Evolutionary conservation across 2,329 filamentous ascomycete genomes (phyloP).

Genomic region (Drechslerella stenobrocha): DNA sequence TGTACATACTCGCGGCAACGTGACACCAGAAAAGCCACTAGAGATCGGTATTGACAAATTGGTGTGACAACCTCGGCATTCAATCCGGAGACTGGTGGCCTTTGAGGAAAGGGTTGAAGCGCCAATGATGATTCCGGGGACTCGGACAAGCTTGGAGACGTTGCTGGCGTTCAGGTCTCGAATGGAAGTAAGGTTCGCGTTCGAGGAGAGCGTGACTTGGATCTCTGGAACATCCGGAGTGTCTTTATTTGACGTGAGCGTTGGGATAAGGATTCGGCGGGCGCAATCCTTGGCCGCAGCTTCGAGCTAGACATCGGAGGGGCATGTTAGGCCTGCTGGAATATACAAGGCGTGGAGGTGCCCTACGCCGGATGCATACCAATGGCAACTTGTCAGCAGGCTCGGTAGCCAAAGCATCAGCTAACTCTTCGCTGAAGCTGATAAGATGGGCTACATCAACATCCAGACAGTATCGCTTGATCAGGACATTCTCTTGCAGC

Average conservation of each 20-base stretch:
- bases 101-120: constrained; percentile 97
- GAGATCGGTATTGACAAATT: constrained; percentile 71
- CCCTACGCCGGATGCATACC: constrained; percentile 60
- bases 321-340: neutral
- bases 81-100: constrained; percentile 79
- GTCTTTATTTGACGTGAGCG: constrained; percentile 64
- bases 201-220: constrained; percentile 92
- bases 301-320: constrained; percentile 70
- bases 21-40: constrained; percentile 84
- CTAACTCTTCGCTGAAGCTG: constrained; percentile 92
- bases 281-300: constrained; percentile 86
- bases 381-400: constrained; percentile 90
- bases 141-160: constrained; percentile 90
- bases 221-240: constrained; percentile 92
- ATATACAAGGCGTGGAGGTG: constrained; percentile 25
- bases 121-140: constrained; percentile 96
- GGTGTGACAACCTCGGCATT: constrained; percentile 83
- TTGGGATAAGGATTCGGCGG: constrained; percentile 86
- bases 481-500: constrained; percentile 87
- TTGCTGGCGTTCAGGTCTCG: constrained; percentile 89
- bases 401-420: constrained; percentile 83
- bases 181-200: constrained; percentile 86
- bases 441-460: constrained; percentile 95
- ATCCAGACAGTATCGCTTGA: constrained; percentile 95
- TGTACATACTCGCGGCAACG: constrained; percentile 77